Percentiles rank a stretch among this genome's conserved stretches.
These are phyloP conservation scores for Marasmius oreades DNA, from an alignment of 1,284 basidiomycete species.

Conservation along the genomic window DNA sequence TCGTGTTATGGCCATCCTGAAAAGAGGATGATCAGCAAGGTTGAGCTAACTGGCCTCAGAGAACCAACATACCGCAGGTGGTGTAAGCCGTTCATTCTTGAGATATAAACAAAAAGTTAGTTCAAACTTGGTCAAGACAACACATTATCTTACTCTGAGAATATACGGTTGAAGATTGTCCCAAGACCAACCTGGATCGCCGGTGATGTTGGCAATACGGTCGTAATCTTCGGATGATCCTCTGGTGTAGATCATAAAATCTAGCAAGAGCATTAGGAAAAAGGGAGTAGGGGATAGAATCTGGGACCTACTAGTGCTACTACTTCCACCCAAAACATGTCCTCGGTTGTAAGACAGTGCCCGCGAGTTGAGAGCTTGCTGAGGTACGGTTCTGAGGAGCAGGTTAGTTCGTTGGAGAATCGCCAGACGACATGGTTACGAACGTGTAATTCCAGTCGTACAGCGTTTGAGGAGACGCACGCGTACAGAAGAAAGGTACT, in stretches of 20 bases:
- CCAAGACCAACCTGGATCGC: slow-evolving; percentile 1
- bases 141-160: neutral
- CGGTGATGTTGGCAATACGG: neutral
- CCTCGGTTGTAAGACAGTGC: slow-evolving; percentile 2
- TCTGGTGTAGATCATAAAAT: neutral
- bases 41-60: neutral
- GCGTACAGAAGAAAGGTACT: slow-evolving; percentile 7
- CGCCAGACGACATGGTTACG: neutral
- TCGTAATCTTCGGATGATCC: neutral
- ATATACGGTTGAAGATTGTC: neutral
- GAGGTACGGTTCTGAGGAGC: slow-evolving; percentile 5
- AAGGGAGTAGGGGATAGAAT: neutral
- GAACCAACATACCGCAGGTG: neutral
- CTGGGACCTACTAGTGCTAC: slow-evolving; percentile 4
- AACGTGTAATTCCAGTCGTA: slow-evolving; percentile 12
- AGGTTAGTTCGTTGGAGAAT: neutral
- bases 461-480: neutral
- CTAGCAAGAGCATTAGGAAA: neutral
- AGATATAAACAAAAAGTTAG: neutral
- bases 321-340: slow-evolving; percentile 10
- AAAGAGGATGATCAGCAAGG: neutral
- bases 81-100: neutral
- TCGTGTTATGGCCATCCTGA: slow-evolving; percentile 1
- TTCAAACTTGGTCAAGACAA: neutral
- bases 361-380: slow-evolving; percentile 3